Percentiles rank a stretch among this genome's conserved stretches.
Conservation (phyloP, 345 rosid genomes). For the Clarkia xantiana region DNA sequence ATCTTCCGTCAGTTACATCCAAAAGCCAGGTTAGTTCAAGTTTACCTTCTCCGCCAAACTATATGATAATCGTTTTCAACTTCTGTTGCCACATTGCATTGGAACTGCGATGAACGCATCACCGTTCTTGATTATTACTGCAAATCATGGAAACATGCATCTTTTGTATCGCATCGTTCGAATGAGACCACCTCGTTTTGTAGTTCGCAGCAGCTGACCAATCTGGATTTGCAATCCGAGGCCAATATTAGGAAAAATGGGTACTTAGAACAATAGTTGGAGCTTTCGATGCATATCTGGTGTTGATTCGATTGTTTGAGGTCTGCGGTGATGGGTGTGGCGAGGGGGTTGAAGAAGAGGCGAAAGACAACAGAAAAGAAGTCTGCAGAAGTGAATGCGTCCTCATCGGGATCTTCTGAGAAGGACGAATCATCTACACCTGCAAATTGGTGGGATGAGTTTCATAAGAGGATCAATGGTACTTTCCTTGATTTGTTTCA, state of each 20-base stretch:
- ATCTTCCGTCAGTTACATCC: too few species aligned
- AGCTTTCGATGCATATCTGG: constrained; percentile 11
- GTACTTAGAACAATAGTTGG: constrained; percentile 14
- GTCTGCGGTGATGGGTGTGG: constrained; percentile 27
- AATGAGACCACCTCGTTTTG: too few species aligned
- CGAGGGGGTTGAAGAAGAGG: constrained; percentile 27
- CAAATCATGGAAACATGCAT: too few species aligned
- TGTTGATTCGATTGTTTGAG: constrained; percentile 20
- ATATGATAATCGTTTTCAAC: too few species aligned
- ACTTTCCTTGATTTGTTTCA: background rate
- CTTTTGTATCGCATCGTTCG: too few species aligned
- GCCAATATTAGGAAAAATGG: background rate
- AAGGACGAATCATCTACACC: constrained; percentile 15
- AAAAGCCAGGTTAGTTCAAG: too few species aligned
- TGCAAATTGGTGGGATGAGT: constrained; percentile 32
- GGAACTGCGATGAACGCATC: too few species aligned
- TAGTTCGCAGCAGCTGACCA: too few species aligned
- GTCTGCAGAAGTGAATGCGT: constrained; percentile 20
- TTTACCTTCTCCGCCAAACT: too few species aligned
- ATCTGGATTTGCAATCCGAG: too few species aligned
- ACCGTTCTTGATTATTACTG: too few species aligned
- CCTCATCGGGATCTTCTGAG: constrained; percentile 24
- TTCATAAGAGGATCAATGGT: constrained; percentile 25
- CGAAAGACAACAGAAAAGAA: constrained; percentile 13
- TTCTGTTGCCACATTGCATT: too few species aligned